These are phyloP conservation scores for Malus hybrid DNA, from an alignment of 331 rosid species.

Conservation along the genomic window DNA sequence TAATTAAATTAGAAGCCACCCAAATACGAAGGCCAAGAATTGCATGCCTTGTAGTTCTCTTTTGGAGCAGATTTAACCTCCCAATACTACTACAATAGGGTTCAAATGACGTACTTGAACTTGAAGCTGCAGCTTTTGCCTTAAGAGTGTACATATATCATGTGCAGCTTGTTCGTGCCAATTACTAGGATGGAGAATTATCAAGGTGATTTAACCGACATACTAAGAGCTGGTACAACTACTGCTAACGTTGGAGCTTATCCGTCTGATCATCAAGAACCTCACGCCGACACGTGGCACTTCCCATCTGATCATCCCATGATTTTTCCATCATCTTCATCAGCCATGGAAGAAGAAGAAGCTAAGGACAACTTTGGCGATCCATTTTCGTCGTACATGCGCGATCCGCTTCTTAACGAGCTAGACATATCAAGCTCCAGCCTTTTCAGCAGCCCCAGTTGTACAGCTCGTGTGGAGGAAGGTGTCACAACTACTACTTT, in stretches of 20 bases:
- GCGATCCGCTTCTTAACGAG: conserved; percentile 69
- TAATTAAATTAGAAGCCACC: neutral
- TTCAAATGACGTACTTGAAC: neutral
- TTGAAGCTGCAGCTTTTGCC: neutral
- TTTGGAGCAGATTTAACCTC: neutral
- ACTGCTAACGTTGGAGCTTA: conserved; percentile 2
- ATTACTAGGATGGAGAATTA: conserved; percentile 53
- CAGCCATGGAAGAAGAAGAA: conserved; percentile 24
- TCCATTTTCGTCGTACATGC: conserved; percentile 56
- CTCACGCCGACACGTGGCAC: conserved; percentile 19
- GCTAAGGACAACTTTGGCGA: conserved; percentile 46
- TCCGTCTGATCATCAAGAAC: neutral
- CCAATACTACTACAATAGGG: neutral
- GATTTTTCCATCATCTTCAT: conserved; percentile 23
- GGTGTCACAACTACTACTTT: neutral
- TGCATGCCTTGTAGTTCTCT: conserved; percentile 11
- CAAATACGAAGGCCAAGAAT: neutral
- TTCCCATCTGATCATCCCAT: conserved; percentile 31
- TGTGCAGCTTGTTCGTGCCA: conserved; percentile 40
- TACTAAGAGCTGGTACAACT: conserved; percentile 42
- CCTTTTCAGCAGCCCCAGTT: conserved; percentile 13
- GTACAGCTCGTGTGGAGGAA: neutral
- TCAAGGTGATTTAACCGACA: conserved; percentile 85
- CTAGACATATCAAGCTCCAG: conserved; percentile 18
- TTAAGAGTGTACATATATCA: neutral